A percentile compares a stretch with the other conserved stretches of the same genome.
Conservation (phyloP, 768 basidiomycete species). For the Leccinum uliginosum region DNA sequence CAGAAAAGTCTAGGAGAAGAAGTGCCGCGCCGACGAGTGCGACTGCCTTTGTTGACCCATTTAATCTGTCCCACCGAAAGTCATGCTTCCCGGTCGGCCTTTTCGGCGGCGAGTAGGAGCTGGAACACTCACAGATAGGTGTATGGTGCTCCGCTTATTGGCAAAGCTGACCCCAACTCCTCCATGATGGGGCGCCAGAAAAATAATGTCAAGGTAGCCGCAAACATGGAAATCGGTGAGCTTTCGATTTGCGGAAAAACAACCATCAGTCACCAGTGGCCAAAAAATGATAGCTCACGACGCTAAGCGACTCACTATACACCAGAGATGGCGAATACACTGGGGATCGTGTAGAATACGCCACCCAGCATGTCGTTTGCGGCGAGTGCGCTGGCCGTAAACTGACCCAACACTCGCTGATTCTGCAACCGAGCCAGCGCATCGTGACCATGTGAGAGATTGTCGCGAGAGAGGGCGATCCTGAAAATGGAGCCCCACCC, state of each 20-base stretch:
- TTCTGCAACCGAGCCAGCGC: constrained; percentile 28
- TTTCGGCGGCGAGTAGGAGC: background rate
- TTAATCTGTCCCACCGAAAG: constrained; percentile 39
- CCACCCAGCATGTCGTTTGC: constrained; percentile 67
- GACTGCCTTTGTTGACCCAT: constrained; percentile 57
- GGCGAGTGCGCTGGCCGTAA: constrained; percentile 60
- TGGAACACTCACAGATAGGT: constrained; percentile 50
- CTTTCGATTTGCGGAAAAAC: constrained; percentile 28
- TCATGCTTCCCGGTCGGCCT: background rate
- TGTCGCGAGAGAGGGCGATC: constrained; percentile 42
- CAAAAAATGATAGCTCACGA: background rate
- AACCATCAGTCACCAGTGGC: background rate
- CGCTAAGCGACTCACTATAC: constrained; percentile 49
- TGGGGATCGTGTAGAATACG: constrained; percentile 67
- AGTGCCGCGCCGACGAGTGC: constrained; percentile 64
- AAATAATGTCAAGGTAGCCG: constrained; percentile 58
- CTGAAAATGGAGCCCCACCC: constrained; percentile 59
- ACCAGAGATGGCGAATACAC: constrained; percentile 53
- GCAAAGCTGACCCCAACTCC: constrained; percentile 65
- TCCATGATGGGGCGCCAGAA: constrained; percentile 75
- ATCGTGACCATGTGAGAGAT: constrained; percentile 34
- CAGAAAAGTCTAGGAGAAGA: constrained; percentile 66
- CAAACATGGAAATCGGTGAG: constrained; percentile 64
- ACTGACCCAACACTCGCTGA: constrained; percentile 53
- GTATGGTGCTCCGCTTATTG: constrained; percentile 68